Base-by-base conservation (phyloP, 805 yeast genomes). In the Candida railenensis region DNA sequence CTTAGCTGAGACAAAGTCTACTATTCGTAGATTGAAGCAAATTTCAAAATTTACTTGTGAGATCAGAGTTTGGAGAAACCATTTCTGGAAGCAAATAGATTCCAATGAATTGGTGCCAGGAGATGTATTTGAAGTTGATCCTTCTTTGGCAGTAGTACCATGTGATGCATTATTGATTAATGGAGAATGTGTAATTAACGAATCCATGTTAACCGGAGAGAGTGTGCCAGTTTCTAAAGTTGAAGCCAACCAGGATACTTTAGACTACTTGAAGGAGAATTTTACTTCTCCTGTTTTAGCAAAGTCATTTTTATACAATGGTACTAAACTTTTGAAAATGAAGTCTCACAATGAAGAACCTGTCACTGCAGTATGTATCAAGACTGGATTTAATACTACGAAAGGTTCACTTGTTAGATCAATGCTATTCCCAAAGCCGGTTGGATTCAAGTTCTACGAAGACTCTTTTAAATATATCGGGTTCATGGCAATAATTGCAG, bases 181-280 rank as follows among this genome's bases (percentile, higher is more conserved):
- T 30, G 99, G 99, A 43, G 98, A 91, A 61, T 88, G 96, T 61
- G 90, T 94, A 45, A 87, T 94, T n/a, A 94, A 94, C 63, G 99
- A 94, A 62, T 87, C 97, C 4, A 94, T 94, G 96, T 75, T 94
- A 18, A 94, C 99, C 0, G 99, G 99, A 34, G 99, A 94, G 63
- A 89, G 97, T 44, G 97, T 94, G 1, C 99, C 99, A 0, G 96
- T 94, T 2, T 81, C 97, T 0, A 94, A 94, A 62, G 51, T 73
- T 9, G 77, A 87, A 1, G 89, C 94, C 1, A 67, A 76, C 1
- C 74, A 77, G 14, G 90, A 83, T 7, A 74, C 83, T 0, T 77
- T 89, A 34, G 66, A 66, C n/a, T 70, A 71, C 18, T 63, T 88
- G 42, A 71, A 81, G 2, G 73, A 73, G n/a, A 84, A 82, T 53